A percentile compares a stretch with the other conserved stretches of the same genome.
phyloP scores from a whole-genome alignment of 176 grass and related monocot species.

The Ampelocalamus luodianensis region DNA sequence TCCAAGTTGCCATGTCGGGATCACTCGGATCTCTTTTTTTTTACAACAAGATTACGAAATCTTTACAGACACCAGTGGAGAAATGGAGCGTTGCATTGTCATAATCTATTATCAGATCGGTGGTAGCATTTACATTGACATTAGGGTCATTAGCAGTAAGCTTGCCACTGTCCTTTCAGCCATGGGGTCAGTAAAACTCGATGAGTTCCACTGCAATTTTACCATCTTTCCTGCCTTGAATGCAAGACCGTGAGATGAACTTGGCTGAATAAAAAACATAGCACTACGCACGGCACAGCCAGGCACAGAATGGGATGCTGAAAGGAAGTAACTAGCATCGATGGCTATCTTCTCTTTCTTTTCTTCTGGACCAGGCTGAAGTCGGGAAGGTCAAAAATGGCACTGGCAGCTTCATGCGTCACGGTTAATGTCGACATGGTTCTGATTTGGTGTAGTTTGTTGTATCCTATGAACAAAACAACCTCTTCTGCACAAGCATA shows the following conservation, averaged over 20 bases:
- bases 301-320: slow-evolving; percentile 14
- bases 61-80: not conserved
- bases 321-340: slow-evolving; percentile 39
- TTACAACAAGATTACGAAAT: not conserved
- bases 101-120: slow-evolving; percentile 7
- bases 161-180: slow-evolving; percentile 8
- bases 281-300: not conserved
- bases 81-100: not conserved
- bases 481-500: slow-evolving; percentile 60
- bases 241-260: slow-evolving; percentile 6
- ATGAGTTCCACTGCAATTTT: not conserved
- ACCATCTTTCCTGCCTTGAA: not conserved
- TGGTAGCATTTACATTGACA: slow-evolving; percentile 6
- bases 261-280: slow-evolving; percentile 20
- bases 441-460: not conserved
- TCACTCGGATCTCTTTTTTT: not conserved
- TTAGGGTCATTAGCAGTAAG: slow-evolving; percentile 6
- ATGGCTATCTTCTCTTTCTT: slow-evolving; percentile 31
- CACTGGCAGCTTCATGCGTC: slow-evolving; percentile 17
- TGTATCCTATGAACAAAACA: slow-evolving; percentile 70
- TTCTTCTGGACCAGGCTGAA: slow-evolving; percentile 14
- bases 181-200: slow-evolving; percentile 31
- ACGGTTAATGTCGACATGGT: slow-evolving; percentile 36
- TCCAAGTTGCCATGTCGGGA: not conserved
- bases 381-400: slow-evolving; percentile 55